Evolutionary conservation across 1,139 yeast genomes (phyloP), one percentile per base, ranked within the genome.

Genomic region (Yamadazyma kanchanaburiensis): DNA sequence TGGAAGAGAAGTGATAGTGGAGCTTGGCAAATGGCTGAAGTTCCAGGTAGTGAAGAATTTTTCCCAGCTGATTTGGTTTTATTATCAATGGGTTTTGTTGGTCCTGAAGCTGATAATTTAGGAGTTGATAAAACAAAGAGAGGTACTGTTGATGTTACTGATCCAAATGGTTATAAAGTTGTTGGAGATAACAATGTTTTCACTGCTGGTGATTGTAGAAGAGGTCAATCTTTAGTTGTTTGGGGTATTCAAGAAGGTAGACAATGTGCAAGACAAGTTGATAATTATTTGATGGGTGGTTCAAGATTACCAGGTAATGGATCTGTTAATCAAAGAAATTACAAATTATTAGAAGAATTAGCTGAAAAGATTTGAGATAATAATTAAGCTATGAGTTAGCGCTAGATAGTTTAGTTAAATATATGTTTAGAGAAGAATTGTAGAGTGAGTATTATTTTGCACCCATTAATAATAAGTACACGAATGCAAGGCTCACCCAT

Each of bases 201-300:
- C 56, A 87, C 96, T 33, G 96, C 96, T 30, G 98, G 98, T 64
- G 98, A 91, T 62, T 91, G 97, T 68, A 83, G 98, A 70, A 82
- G 98, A 64, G 98, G 98, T 20, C 98, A 91, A 69, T 87, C 96
- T 4, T 77, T 91, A 58, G 94, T 91, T 57, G 98, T 91, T 35
- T 91, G 98, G 97, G 98, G 97, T 65, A 91, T 91, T 49, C 97
- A 91, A 65, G 98, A 91, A 66, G 98, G 98, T 47, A 80, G 97
- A 68, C 96, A 91, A 63, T 86, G 96, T 74, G 98, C 98, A 23
- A 77, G 96, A 47, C 89, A 86, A 49, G 94, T 91, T 39, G 98
- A 91, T 54, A 60, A 69, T 48, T 84, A 60, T 58, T 70, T 91
- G 58, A 79, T 80, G 79, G 88, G 91, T 20, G 61, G 74, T 39